These are phyloP conservation scores for Lepiota brunneoincarnata DNA, from an alignment of 768 basidiomycete genomes.

Conservation along the genomic window DNA sequence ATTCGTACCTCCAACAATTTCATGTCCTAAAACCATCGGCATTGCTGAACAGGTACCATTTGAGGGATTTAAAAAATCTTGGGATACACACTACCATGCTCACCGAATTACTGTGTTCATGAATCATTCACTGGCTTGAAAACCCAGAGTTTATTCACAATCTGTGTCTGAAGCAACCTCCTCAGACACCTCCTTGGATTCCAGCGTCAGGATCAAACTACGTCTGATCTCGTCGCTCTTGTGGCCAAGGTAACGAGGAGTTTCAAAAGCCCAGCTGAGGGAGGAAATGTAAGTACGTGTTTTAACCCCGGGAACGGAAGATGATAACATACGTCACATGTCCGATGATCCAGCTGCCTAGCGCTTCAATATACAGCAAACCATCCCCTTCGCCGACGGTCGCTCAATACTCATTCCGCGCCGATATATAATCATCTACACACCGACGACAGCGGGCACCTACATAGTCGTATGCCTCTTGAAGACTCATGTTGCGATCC, in stretches of 20 bases:
- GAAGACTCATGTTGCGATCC: conserved; percentile 47
- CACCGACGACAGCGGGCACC: conserved; percentile 47
- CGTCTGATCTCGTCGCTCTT: conserved; percentile 22
- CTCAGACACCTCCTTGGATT: too few species aligned
- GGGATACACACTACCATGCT: too few species aligned
- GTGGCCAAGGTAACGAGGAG: conserved; percentile 62
- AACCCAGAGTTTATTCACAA: too few species aligned
- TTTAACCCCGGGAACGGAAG: too few species aligned
- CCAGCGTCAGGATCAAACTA: too few species aligned
- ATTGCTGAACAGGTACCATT: too few species aligned
- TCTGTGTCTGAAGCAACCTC: too few species aligned
- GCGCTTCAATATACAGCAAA: conserved; percentile 47
- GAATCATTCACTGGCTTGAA: too few species aligned
- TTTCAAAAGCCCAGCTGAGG: conserved; percentile 73
- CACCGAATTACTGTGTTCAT: too few species aligned
- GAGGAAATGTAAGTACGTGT: neutral
- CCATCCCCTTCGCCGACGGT: conserved; percentile 43
- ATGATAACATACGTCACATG: conserved; percentile 50
- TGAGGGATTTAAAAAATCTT: too few species aligned
- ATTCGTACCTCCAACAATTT: too few species aligned
- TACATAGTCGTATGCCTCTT: conserved; percentile 55
- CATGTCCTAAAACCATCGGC: too few species aligned
- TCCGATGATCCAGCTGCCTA: conserved; percentile 59
- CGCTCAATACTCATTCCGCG: conserved; percentile 46
- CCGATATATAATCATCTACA: conserved; percentile 45